Base-by-base conservation (phyloP, 78 protist genomes). In the Speleostelium caveatum region DNA sequence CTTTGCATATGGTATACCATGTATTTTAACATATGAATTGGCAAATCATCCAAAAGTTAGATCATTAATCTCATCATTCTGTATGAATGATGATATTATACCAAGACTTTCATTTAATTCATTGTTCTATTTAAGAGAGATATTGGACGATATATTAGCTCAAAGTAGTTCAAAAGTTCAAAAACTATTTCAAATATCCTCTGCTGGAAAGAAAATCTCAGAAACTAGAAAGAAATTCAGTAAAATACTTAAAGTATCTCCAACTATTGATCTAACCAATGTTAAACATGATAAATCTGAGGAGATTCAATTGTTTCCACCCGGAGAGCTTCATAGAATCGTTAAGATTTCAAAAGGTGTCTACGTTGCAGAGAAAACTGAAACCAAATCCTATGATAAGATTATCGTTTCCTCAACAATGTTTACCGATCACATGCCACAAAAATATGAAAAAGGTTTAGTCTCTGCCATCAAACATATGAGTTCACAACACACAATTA, bases 401-500 rank as follows among this genome's bases (percentile, higher is more conserved):
- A 88, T 88, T 45, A 67, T 88, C 1, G 87, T 88, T 16, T 88
- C 94, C 0, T 22, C 56, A 12, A 42, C 74, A 10, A 88, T 88
- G 94, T 73, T 88, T 39, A 88, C 86, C 2, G 94, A 88, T 67
- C 94, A 88, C 35, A 78, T 88, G 83, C 94, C 94, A 22, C 26
- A 88, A 24, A 78, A 78, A 62, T 88, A 88, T 63, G 94, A 88
- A 41, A 63, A 60, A 28, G 86, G 86, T 38, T 60, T 88, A 21
- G 53, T 14, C 22, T 59, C 73, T 22, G 77, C 91, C 0, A 14
- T 83, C 17, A 38, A 69, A 24, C 67, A 83, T 33, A 28, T 69
- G 3, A 36, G 28, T 26, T 69, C 67, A n/a, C 59, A 83, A 32
- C 42, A 68, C 8, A 67, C 69, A 6, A 58, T 10, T 17, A 83